phyloP scores from a whole-genome alignment of 192 early-diverging fungal genomes.

The Coemansia sp. region DNA sequence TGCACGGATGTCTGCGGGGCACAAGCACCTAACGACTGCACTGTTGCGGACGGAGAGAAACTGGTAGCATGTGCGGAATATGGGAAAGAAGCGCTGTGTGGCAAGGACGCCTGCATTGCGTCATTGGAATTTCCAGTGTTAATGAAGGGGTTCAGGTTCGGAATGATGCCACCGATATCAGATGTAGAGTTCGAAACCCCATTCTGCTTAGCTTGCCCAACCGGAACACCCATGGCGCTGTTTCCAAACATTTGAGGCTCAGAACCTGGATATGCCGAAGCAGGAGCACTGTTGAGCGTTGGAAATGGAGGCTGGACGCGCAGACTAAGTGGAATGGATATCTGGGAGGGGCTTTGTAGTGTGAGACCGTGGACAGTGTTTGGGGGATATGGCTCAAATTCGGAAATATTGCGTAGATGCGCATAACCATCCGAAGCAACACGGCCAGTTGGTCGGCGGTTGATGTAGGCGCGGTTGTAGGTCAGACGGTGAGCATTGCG shows the following conservation, averaged over 20 bases:
- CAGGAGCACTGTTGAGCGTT: conserved; percentile 1
- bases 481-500: conserved; percentile 35
- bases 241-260: conserved; percentile 16
- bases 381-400: conserved; percentile 28
- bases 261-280: not conserved
- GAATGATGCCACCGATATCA: not conserved
- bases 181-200: not conserved
- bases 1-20: conserved; percentile 8
- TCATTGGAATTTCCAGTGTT: not conserved
- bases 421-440: conserved; percentile 43
- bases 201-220: conserved; percentile 7
- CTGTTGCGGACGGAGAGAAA: not conserved
- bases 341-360: conserved; percentile 46
- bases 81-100: not conserved
- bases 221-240: conserved; percentile 45
- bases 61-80: not conserved
- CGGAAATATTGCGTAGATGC: conserved; percentile 23
- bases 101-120: not conserved
- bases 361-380: conserved; percentile 27
- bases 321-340: conserved; percentile 37
- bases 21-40: not conserved
- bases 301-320: conserved; percentile 14
- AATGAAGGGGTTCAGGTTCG: not conserved
- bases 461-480: conserved; percentile 32
- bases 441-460: conserved; percentile 32